These are phyloP conservation scores for Candida dajiaensis DNA, from an alignment of 805 yeast genomes.

Conservation along the genomic window DNA sequence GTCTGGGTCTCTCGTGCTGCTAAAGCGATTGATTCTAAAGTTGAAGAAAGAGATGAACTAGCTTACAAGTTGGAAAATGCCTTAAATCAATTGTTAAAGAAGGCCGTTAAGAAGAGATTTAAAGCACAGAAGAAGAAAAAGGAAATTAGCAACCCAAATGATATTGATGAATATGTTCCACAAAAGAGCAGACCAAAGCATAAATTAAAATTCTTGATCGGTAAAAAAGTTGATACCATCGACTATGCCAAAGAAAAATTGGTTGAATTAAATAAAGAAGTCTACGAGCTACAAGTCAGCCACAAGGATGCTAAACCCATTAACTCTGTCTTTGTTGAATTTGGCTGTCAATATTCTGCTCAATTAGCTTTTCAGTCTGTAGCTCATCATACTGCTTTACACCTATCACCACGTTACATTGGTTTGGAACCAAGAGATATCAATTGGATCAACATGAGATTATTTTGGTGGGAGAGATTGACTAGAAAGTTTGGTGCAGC, in stretches of 20 bases:
- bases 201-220: conserved; percentile 37
- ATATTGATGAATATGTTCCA: conserved; percentile 54
- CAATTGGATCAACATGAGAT: conserved; percentile 66
- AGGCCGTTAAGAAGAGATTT: conserved; percentile 56
- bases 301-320: conserved; percentile 51
- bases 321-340: conserved; percentile 76
- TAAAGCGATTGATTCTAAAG: conserved; percentile 46
- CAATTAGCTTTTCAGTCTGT: conserved; percentile 64
- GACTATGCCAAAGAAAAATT: conserved; percentile 49
- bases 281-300: conserved; percentile 45
- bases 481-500: conserved; percentile 46
- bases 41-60: conserved; percentile 52
- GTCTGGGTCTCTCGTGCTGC: conserved; percentile 75
- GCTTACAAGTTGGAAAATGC: conserved; percentile 64
- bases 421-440: conserved; percentile 63
- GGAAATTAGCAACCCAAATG: conserved; percentile 35
- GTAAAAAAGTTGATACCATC: conserved; percentile 60
- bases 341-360: conserved; percentile 69
- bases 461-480: conserved; percentile 76
- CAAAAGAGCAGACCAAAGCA: conserved; percentile 62
- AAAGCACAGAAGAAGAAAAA: conserved; percentile 65
- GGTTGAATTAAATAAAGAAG: conserved; percentile 52
- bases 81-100: conserved; percentile 48
- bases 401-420: conserved; percentile 51
- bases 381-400: conserved; percentile 60